Base-by-base conservation (phyloP, 1,139 yeast species). In the Suhomyces anneliseae region DNA sequence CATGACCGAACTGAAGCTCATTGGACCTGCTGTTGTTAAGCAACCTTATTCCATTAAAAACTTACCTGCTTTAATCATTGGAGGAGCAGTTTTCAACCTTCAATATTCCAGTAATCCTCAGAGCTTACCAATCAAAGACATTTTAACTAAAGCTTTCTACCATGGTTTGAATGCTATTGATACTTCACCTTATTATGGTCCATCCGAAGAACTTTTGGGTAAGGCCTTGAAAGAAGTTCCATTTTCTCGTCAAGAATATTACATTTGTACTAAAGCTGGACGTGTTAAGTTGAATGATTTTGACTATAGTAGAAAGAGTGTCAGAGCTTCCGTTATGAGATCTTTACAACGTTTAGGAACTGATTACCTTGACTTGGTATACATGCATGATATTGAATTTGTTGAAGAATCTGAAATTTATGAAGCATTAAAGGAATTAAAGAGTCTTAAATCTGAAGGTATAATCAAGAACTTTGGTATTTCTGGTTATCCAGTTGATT, bases 111-210 rank as follows among this genome's bases (percentile, higher is more conserved):
- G 76, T 11, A 75, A 85, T 54, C 96, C 96, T 0, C 71, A 71
- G 43, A 59, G 68, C 0, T 56, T 88, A 36, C 85, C 90, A 2
- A 76, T 84, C 10, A 70, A 69, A 5, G 81, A 78, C 1, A 78
- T 92, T 45, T 60, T 92, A 27, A 64, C 69, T 41, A 60, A 66
- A 15, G 95, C 93, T 0, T 85, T 90, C 57, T 68, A 71, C 24
- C 64, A 73, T 27, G 97, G 97, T 0, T 71, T 89, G 50, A 78
- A 78, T 43, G 95, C 96, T 2, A 71, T 92, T 38, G 98, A 93
- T 61, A 90, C 97, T 0, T 87, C 96, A 0, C 96, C 97, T 2
- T 92, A 89, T 66, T 92, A 92, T 61, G 98, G 97, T 0, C 90
- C 90, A 0, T 87, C 96, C 5, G 98, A 92, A 60, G 75, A 69